A percentile compares a stretch with the other conserved stretches of the same genome.
Evolutionary conservation across 495 filamentous ascomycete species (phyloP).

Genomic region (Barbatosphaeria neglecta): DNA sequence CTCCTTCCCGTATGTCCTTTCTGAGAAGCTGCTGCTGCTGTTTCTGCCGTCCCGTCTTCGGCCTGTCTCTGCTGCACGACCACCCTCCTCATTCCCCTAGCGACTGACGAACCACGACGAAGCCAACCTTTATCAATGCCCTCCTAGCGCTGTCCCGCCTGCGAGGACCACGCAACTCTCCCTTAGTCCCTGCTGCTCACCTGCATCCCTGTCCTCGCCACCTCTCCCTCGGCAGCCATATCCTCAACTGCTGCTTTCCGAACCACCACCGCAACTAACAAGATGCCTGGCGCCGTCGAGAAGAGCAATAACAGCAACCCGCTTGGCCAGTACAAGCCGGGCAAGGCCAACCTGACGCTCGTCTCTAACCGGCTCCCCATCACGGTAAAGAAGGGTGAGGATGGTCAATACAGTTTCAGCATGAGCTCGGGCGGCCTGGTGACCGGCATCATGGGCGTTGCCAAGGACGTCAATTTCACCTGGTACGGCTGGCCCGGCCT

Average conservation of each 20-base stretch:
- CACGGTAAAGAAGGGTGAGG: slow-evolving; percentile 82
- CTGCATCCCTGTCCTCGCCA: neutral
- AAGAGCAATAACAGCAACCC: neutral
- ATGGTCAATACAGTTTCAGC: slow-evolving; percentile 68
- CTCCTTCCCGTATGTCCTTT: no score
- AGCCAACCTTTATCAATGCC: neutral
- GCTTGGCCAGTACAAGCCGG: neutral
- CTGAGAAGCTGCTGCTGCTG: no score
- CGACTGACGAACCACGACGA: no score
- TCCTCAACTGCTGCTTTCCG: neutral
- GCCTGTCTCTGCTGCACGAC: neutral
- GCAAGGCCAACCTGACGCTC: slow-evolving; percentile 48
- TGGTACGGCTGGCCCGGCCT: slow-evolving; percentile 98
- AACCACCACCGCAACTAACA: slow-evolving; percentile 2
- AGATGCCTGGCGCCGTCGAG: slow-evolving; percentile 17
- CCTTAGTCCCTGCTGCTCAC: neutral
- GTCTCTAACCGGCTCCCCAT: slow-evolving; percentile 91
- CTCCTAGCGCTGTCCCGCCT: neutral
- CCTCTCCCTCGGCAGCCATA: no score
- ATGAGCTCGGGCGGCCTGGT: slow-evolving; percentile 95
- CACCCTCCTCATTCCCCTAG: no score
- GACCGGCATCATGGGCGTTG: slow-evolving; percentile 77
- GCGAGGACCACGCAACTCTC: neutral
- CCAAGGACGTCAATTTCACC: slow-evolving; percentile 83
- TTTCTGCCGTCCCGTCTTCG: no score